Conservation (phyloP, 2,329 filamentous ascomycete genomes). For the Colletotrichum spaethianum region DNA sequence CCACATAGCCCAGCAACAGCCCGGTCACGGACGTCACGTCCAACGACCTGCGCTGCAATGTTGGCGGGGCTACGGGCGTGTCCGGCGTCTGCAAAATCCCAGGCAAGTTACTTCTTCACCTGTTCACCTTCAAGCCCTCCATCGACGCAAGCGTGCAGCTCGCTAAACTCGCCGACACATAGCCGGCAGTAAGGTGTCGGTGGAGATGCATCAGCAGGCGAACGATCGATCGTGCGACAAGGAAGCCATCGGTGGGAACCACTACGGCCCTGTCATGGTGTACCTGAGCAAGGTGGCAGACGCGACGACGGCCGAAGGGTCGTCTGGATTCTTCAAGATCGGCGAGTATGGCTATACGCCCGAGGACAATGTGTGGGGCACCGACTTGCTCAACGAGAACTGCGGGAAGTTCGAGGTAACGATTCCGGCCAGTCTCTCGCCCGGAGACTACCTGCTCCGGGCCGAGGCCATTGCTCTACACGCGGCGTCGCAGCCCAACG, state of each 20-base stretch:
- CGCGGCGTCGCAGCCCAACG: conserved; percentile 49
- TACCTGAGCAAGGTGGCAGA: conserved; percentile 64
- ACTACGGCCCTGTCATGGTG: conserved; percentile 63
- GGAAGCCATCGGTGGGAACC: conserved; percentile 66
- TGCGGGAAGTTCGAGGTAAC: conserved; percentile 10
- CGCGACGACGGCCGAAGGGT: conserved; percentile 58
- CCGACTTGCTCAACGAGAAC: conserved; percentile 28
- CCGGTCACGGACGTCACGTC: conserved; percentile 56
- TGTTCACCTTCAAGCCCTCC: neutral
- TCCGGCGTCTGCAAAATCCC: conserved; percentile 41
- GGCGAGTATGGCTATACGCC: conserved; percentile 54
- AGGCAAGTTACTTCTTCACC: neutral
- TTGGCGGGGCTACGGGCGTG: conserved; percentile 51
- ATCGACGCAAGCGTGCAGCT: neutral
- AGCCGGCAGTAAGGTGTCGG: conserved; percentile 55
- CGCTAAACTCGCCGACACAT: neutral
- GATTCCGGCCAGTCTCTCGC: conserved; percentile 56
- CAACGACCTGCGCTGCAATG: conserved; percentile 60
- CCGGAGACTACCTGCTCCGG: conserved; percentile 60
- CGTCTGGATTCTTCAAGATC: conserved; percentile 66
- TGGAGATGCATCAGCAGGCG: conserved; percentile 61
- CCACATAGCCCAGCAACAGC: conserved; percentile 50
- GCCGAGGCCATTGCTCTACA: conserved; percentile 62
- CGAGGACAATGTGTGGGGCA: conserved; percentile 13
- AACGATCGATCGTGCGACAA: conserved; percentile 57